Base-by-base conservation (phyloP, 108 stramenopile genomes). In the Skeletonema costatum region DNA sequence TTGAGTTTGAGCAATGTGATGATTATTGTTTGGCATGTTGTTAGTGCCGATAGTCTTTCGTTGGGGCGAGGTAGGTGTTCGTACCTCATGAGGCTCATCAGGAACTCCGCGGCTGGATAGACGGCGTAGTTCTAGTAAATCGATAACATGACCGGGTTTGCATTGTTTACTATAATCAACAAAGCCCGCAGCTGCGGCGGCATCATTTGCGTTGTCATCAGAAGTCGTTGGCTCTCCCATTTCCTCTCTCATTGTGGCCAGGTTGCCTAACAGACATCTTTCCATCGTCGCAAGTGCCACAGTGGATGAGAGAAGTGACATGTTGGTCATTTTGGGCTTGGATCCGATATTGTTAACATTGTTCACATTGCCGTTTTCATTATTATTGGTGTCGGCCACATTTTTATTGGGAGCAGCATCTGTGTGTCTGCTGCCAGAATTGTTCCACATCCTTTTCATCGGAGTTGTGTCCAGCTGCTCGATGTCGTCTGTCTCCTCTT, bases 111-210 rank as follows among this genome's bases (percentile, higher is more conserved):
- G 80, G 0, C 85, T 86, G 11, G 81, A 73, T 32, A 90, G 42
- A 36, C 88, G 78, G 11, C 93, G 87, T 14, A 94, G 64, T 64
- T 88, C 67, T 10, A 74, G 75, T 33, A 93, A 25, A 67, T 87
- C 70, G 59, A 93, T 89, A 56, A 77, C 70, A 67, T 90, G 89
- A 17, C 75, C 75, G 17, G 75, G 50, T 30, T 68, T 66, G 64
- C 78, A 80, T 39, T 73, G 78, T 64, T 73, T 80, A 60, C 78
- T 80, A 67, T 73, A 80, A 42, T 80, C 44, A 50, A 78, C 61
- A n/a, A 39, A 19, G 4, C 38, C 63, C 36, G 32, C 5, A 19
- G 63, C 30, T 25, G 17, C 38, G 21, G 21, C 63, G 10, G 9
- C 53, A 56, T 25, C 53, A 56, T 5, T 1, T 58, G 19, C 25